phyloP scores from a whole-genome alignment of 108 stramenopile genomes.

The Bacterosira constricta region DNA sequence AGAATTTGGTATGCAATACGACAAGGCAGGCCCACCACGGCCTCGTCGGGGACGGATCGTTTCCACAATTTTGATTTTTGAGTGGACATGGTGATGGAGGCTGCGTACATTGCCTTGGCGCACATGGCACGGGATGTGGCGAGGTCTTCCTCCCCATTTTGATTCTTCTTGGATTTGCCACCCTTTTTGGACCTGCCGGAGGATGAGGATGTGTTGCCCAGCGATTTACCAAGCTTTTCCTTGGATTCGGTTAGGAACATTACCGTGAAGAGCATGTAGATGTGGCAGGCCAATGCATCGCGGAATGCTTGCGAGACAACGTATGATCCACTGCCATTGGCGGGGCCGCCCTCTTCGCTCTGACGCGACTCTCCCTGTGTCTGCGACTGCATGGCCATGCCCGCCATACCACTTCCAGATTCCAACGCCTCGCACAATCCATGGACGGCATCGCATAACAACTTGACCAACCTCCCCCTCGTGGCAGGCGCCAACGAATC shows the following conservation, averaged over 20 bases:
- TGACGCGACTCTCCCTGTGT: constrained; percentile 11
- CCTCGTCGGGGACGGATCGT: constrained; percentile 82
- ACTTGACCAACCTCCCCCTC: constrained; percentile 54
- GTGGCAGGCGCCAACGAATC: constrained; percentile 60
- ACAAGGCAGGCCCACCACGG: constrained; percentile 73
- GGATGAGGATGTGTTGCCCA: constrained; percentile 13
- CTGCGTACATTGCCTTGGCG: constrained; percentile 68
- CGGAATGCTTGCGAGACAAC: constrained; percentile 75
- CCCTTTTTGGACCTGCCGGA: constrained; percentile 14
- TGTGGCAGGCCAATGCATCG: constrained; percentile 77
- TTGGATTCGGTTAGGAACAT: constrained; percentile 86
- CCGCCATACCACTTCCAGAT: constrained; percentile 3
- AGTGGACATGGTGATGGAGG: constrained; percentile 63
- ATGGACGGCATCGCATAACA: constrained; percentile 65
- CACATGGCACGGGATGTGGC: constrained; percentile 52
- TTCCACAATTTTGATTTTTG: constrained; percentile 70
- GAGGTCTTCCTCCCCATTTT: constrained; percentile 38
- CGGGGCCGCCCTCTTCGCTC: constrained; percentile 7
- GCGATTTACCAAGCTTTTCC: constrained; percentile 56
- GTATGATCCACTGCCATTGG: constrained; percentile 5
- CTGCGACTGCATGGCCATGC: background rate
- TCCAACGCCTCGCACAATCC: constrained; percentile 49
- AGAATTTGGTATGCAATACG: constrained; percentile 87
- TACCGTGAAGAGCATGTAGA: constrained; percentile 90
- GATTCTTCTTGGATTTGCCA: constrained; percentile 20